A percentile compares a stretch with the other conserved stretches of the same genome.
Conservation (phyloP, 2,329 filamentous ascomycete genomes). For the Calonectria leucothoes region DNA sequence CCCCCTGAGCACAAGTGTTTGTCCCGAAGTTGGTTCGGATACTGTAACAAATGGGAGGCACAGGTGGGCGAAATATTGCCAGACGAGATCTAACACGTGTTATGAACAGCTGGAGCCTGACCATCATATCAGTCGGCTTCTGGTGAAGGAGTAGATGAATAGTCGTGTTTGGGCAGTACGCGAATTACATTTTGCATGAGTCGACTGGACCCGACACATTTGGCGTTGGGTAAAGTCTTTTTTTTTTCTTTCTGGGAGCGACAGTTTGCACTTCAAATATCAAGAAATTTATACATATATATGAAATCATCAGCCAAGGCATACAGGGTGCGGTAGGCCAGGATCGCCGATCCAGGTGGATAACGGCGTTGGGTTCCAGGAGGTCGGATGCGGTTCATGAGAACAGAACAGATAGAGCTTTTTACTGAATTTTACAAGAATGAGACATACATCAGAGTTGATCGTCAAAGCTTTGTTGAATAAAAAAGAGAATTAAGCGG, state of each 20-base stretch:
- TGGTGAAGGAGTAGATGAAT: neutral
- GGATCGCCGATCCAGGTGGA: slow-evolving; percentile 4
- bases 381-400: neutral
- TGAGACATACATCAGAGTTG: neutral
- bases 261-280: neutral
- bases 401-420: slow-evolving; percentile 16
- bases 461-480: neutral
- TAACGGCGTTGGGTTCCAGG: slow-evolving; percentile 16
- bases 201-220: neutral
- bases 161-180: neutral
- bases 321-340: neutral
- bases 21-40: slow-evolving; percentile 54
- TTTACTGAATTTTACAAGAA: slow-evolving; percentile 1
- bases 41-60: slow-evolving; percentile 53
- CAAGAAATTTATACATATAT: slow-evolving; percentile 4
- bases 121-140: neutral
- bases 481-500: neutral
- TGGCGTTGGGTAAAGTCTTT: slow-evolving; percentile 14
- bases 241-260: neutral
- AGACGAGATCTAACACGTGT: slow-evolving; percentile 45
- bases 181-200: neutral
- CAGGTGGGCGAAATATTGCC: slow-evolving; percentile 39
- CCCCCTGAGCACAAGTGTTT: slow-evolving; percentile 47
- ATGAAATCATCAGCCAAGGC: neutral
- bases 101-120: neutral